These are phyloP conservation scores for Taphrina populina DNA, from an alignment of 1,139 yeast genomes.

Conservation along the genomic window DNA sequence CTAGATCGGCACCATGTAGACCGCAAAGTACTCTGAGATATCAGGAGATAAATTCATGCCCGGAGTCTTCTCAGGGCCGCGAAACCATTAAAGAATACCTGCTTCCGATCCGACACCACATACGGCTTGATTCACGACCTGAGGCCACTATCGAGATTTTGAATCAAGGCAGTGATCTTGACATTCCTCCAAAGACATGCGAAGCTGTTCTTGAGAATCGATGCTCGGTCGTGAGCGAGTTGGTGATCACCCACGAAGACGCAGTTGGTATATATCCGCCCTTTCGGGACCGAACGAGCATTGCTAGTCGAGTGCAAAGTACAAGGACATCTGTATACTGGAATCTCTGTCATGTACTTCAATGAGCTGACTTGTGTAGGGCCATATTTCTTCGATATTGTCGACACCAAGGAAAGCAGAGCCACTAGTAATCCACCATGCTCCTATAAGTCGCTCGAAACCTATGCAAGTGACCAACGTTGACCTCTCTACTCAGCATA, in stretches of 20 bases:
- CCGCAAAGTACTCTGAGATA: too few relatives aligned
- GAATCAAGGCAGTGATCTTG: not conserved
- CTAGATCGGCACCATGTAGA: too few relatives aligned
- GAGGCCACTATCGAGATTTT: not conserved
- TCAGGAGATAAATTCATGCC: too few relatives aligned
- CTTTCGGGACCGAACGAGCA: not conserved
- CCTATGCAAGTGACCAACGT: too few relatives aligned
- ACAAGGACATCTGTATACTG: not conserved
- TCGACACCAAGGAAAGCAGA: too few relatives aligned
- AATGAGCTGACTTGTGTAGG: too few relatives aligned
- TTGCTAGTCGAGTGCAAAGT: conserved; percentile 2
- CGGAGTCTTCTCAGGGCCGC: too few relatives aligned
- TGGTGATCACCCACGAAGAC: conserved; percentile 1
- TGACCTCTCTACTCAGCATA: too few relatives aligned
- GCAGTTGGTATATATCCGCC: conserved; percentile 3
- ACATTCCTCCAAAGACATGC: not conserved
- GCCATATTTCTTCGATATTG: too few relatives aligned
- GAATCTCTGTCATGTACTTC: not conserved
- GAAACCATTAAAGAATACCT: too few relatives aligned
- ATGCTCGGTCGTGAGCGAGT: not conserved
- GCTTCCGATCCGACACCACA: not conserved
- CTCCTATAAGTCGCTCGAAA: too few relatives aligned
- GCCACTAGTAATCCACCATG: too few relatives aligned
- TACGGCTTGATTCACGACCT: not conserved
- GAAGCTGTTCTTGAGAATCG: not conserved